Evolutionary conservation across 2,329 filamentous ascomycete species (phyloP), one percentile per base, ranked within the genome.

Genomic region (Ascochyta rabiei): DNA sequence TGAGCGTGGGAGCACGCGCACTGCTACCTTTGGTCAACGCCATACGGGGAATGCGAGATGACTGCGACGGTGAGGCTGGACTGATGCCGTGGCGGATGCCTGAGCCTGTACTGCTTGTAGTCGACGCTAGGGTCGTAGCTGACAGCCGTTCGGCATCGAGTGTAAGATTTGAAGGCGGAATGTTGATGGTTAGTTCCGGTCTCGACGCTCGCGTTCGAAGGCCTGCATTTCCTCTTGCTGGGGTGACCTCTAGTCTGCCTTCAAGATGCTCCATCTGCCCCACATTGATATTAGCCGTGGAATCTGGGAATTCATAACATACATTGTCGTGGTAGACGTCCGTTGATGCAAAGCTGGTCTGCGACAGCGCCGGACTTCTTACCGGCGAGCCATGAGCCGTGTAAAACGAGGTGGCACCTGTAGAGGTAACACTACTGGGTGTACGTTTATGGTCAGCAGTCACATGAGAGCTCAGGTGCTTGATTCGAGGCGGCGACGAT

Each of bases 1-100:
- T 59, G 6, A 53, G 56, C 2, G 57, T 58, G 3, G 61, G 44
- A 37, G 48, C 48, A 38, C 48, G 48, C 15, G 48, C 48, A 13
- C 47, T 57, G 48, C 33, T 50, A 4, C 23, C 33, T 28, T 51
- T 33, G 28, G 41, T 42, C 1, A 37, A 15, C 2, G 57, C 48
- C 5, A 56, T 55, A 6, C 66, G 68, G 9, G 71, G 71, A 24
- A 73, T 71, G 18, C 66, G 66, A 13, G 70, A 74, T 4, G 54
- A 52, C 15, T 56, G 52, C 2, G 49, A 33, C 1, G 59, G 53
- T 8, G 60, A 64, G 2, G 9, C 42, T 3, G 56, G 52, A 38
- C 47, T 47, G 1, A 34, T 39, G 3, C 8, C 37, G 6, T 49
- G 23, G 18, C 43, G 33, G 6, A 24, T 8, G 16, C 30, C 46